phyloP scores from a whole-genome alignment of 345 rosid genomes.

The Gossypium turneri region DNA sequence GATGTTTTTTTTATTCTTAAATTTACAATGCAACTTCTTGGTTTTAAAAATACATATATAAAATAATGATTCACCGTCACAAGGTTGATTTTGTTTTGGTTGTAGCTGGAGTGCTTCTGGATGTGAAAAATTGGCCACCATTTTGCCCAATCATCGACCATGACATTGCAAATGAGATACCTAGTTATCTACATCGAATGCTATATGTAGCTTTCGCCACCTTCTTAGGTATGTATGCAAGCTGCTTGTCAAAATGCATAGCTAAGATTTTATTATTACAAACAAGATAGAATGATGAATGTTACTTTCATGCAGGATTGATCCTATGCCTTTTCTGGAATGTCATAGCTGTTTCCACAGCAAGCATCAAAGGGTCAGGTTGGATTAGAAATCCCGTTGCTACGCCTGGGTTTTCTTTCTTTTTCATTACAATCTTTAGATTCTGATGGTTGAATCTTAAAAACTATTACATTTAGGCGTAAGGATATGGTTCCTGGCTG shows the following conservation, averaged over 20 bases:
- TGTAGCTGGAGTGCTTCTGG: constrained; percentile 65
- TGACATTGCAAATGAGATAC: constrained; percentile 75
- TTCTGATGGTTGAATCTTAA: background rate
- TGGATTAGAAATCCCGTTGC: constrained; percentile 13
- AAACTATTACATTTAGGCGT: constrained; percentile 39
- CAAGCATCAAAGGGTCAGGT: constrained; percentile 83
- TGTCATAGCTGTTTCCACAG: constrained; percentile 59
- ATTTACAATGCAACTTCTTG: background rate
- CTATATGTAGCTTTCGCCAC: constrained; percentile 70
- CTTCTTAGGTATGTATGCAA: constrained; percentile 45
- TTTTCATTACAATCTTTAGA: background rate
- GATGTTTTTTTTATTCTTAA: background rate
- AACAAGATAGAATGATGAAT: constrained; percentile 11
- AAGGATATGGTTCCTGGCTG: constrained; percentile 75
- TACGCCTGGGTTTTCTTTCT: background rate
- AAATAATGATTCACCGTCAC: too few relatives aligned
- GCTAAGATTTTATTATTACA: background rate
- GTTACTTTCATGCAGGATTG: constrained; percentile 49
- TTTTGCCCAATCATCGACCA: constrained; percentile 74
- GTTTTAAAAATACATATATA: too few relatives aligned
- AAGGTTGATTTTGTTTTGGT: background rate
- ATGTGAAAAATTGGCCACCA: constrained; percentile 85
- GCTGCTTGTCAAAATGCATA: background rate
- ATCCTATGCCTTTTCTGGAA: constrained; percentile 80
- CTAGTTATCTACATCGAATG: constrained; percentile 63